These are phyloP conservation scores for Suhomyces bokatorum DNA, from an alignment of 1,139 yeast genomes.

Conservation along the genomic window DNA sequence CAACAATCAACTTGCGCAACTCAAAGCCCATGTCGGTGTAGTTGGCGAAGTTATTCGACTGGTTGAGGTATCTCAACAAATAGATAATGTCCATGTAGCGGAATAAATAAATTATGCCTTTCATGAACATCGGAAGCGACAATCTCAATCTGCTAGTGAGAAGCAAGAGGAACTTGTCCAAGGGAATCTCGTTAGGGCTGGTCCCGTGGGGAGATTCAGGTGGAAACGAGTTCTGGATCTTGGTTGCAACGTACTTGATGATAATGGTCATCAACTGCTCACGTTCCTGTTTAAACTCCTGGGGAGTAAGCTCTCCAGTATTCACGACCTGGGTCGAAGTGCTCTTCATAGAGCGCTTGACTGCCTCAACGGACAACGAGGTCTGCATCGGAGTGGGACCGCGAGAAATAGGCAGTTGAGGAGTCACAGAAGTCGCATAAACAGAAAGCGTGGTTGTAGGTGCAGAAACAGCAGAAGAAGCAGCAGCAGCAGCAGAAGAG, in stretches of 20 bases:
- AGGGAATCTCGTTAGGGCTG: constrained; percentile 36
- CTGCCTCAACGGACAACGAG: constrained; percentile 18
- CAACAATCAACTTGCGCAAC: constrained; percentile 44
- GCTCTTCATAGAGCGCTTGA: constrained; percentile 19
- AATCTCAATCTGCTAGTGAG: constrained; percentile 42
- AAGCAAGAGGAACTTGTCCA: constrained; percentile 44
- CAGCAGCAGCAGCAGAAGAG: neutral
- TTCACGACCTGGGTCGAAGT: neutral
- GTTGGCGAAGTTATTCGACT: constrained; percentile 43
- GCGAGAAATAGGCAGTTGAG: constrained; percentile 8
- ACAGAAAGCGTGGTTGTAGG: neutral
- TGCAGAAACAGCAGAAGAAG: neutral
- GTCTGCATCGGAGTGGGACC: constrained; percentile 12
- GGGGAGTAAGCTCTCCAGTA: constrained; percentile 7
- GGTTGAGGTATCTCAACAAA: constrained; percentile 48
- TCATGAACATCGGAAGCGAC: constrained; percentile 40
- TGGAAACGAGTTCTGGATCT: constrained; percentile 48
- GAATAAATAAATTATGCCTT: constrained; percentile 46
- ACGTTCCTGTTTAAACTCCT: constrained; percentile 21
- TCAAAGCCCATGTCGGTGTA: constrained; percentile 47
- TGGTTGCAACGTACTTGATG: constrained; percentile 47
- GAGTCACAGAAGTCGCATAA: neutral
- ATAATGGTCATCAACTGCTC: constrained; percentile 45
- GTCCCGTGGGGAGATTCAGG: constrained; percentile 32
- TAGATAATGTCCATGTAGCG: constrained; percentile 53